phyloP scores from a whole-genome alignment of 805 yeast genomes.

The Metschnikowia noctiluminum region DNA sequence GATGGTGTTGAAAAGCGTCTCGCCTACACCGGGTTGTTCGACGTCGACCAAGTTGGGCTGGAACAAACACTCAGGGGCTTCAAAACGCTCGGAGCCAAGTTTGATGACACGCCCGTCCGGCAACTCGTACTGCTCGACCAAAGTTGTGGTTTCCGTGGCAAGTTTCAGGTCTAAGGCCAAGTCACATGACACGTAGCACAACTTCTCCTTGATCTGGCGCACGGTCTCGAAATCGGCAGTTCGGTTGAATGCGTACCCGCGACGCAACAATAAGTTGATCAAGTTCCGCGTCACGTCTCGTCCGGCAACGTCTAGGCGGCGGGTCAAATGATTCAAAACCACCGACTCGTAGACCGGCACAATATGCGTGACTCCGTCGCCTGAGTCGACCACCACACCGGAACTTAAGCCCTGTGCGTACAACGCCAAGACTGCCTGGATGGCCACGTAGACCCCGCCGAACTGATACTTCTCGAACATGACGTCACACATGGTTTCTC shows the following conservation, averaged over 20 bases:
- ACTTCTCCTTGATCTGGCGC: constrained; percentile 93
- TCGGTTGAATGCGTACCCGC: constrained; percentile 97
- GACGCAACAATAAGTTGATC: constrained; percentile 83
- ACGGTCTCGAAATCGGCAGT: constrained; percentile 99
- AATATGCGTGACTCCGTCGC: constrained; percentile 98
- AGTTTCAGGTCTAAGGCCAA: constrained; percentile 82
- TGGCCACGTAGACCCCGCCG: constrained; percentile 92
- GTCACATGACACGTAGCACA: constrained; percentile 94
- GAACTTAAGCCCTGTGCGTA: constrained; percentile 96
- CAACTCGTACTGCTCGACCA: constrained; percentile 86
- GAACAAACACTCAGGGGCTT: constrained; percentile 95
- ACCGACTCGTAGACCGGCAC: constrained; percentile 97
- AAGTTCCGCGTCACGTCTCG: constrained; percentile 96
- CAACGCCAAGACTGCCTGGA: constrained; percentile 95
- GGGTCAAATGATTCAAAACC: constrained; percentile 90
- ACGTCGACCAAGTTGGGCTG: constrained; percentile 94
- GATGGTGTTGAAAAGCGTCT: constrained; percentile 83
- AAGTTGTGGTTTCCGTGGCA: constrained; percentile 91
- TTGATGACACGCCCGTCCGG: constrained; percentile 96
- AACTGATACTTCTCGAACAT: constrained; percentile 90
- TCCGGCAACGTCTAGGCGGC: constrained; percentile 95
- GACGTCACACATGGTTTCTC: constrained; percentile 87
- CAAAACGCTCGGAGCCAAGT: constrained; percentile 93
- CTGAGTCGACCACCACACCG: constrained; percentile 98
- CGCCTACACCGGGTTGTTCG: constrained; percentile 97